A percentile compares a stretch with the other conserved stretches of the same genome.
These are phyloP conservation scores for Linum tenue DNA, from an alignment of 345 rosid species.

Conservation along the genomic window DNA sequence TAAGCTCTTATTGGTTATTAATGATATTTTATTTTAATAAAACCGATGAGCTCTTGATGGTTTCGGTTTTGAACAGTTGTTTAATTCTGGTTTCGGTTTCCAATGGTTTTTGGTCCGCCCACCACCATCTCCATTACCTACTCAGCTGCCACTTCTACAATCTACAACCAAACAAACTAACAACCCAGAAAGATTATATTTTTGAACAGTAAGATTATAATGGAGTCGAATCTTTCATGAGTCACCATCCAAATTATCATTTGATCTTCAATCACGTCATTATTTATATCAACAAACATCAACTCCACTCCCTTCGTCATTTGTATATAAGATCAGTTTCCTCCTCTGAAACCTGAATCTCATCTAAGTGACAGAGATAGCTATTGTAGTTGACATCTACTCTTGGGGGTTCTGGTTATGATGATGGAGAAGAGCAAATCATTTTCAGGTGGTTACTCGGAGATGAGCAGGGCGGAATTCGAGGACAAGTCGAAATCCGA, in stretches of 20 bases:
- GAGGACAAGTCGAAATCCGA: slow-evolving; percentile 46
- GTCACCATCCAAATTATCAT: not conserved
- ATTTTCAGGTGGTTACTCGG: slow-evolving; percentile 61
- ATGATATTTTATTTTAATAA: too few species aligned
- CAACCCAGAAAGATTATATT: not conserved
- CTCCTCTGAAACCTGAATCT: not conserved
- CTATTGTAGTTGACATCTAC: too few species aligned
- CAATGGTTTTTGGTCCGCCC: not conserved
- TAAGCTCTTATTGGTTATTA: too few species aligned
- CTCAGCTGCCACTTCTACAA: not conserved
- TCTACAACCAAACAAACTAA: not conserved
- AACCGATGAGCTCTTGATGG: too few species aligned
- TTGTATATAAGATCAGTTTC: not conserved
- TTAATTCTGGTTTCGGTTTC: too few species aligned
- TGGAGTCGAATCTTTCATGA: too few species aligned
- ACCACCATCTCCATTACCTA: not conserved
- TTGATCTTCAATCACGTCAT: too few species aligned
- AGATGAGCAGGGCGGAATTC: slow-evolving; percentile 31
- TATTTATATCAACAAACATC: not conserved
- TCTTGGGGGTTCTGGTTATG: slow-evolving; percentile 1
- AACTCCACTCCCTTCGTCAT: not conserved
- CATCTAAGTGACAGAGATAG: too few species aligned
- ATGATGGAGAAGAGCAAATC: slow-evolving; percentile 83
- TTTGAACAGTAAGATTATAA: too few species aligned
- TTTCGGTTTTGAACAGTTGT: too few species aligned